Percentiles rank a stretch among this genome's conserved stretches.
These are phyloP conservation scores for Fusarium setosum DNA, from an alignment of 2,329 filamentous ascomycete genomes.

Conservation along the genomic window DNA sequence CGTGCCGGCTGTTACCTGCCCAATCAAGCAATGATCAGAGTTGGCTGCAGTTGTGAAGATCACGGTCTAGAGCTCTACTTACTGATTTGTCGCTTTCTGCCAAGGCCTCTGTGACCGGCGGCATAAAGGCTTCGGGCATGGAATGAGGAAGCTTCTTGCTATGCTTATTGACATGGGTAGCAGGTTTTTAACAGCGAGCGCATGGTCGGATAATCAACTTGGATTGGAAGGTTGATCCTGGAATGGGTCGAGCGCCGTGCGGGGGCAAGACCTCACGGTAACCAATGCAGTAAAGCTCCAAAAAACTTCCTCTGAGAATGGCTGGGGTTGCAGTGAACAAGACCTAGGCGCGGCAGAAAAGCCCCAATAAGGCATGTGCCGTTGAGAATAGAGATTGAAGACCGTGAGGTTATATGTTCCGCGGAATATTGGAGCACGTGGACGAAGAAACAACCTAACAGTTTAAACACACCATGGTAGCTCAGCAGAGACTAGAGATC, in stretches of 20 bases:
- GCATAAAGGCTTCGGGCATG: background rate
- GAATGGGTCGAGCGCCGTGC: constrained; percentile 15
- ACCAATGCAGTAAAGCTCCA: background rate
- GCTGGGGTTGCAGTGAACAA: background rate
- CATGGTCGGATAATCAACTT: constrained; percentile 7
- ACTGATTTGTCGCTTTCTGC: constrained; percentile 22
- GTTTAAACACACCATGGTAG: too few species aligned
- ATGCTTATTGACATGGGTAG: constrained; percentile 21
- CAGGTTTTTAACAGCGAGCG: background rate
- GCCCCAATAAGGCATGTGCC: too few species aligned
- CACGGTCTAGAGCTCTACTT: constrained; percentile 9
- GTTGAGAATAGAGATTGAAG: background rate
- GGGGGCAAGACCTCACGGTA: constrained; percentile 12
- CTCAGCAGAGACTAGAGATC: too few species aligned
- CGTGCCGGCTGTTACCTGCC: constrained; percentile 19
- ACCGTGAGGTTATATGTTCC: background rate
- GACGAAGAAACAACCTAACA: too few species aligned
- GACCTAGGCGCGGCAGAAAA: background rate
- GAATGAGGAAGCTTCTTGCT: constrained; percentile 12
- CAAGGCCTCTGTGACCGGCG: background rate
- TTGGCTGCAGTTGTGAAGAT: background rate
- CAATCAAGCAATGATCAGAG: constrained; percentile 28
- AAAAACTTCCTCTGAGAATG: background rate
- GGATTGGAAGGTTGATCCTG: constrained; percentile 21
- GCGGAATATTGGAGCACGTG: too few species aligned